phyloP scores from a whole-genome alignment of 1,139 yeast genomes.

The Geotrichum restrictum region DNA sequence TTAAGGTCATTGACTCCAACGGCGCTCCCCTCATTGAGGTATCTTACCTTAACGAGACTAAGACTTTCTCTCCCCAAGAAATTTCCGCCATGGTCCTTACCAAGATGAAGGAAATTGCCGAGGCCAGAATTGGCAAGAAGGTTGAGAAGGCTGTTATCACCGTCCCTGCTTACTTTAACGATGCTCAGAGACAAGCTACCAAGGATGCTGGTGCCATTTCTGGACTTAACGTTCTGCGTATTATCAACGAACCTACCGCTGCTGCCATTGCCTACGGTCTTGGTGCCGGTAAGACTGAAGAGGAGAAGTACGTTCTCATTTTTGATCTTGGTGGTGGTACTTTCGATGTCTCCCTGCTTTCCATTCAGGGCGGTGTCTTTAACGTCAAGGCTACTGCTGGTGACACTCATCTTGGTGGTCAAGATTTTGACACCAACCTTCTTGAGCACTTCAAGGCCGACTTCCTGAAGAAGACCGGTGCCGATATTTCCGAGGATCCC shows the following conservation, averaged over 20 bases:
- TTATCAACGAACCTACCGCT: conserved; percentile 96
- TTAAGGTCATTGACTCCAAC: conserved; percentile 78
- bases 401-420: conserved; percentile 98
- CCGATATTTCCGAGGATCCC: conserved; percentile 68
- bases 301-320: conserved; percentile 83
- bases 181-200: conserved; percentile 97
- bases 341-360: conserved; percentile 83
- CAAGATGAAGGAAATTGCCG: conserved; percentile 98
- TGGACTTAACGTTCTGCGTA: conserved; percentile 92
- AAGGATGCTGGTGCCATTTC: conserved; percentile 98
- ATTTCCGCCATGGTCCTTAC: conserved; percentile 93
- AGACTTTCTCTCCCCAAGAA: conserved; percentile 94
- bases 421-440: conserved; percentile 77
- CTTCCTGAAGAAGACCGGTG: conserved; percentile 80
- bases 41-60: conserved; percentile 83
- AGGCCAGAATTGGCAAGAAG: conserved; percentile 87
- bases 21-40: conserved; percentile 91
- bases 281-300: conserved; percentile 81
- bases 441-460: conserved; percentile 75
- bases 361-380: conserved; percentile 90
- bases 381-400: conserved; percentile 94
- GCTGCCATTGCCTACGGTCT: conserved; percentile 98
- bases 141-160: conserved; percentile 94
- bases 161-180: conserved; percentile 97
- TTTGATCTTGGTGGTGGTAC: conserved; percentile 98